Percentiles rank a stretch among this genome's conserved stretches.
These are phyloP conservation scores for Moesziomyces antarcticus DNA, from an alignment of 1,284 basidiomycete species.

Conservation along the genomic window DNA sequence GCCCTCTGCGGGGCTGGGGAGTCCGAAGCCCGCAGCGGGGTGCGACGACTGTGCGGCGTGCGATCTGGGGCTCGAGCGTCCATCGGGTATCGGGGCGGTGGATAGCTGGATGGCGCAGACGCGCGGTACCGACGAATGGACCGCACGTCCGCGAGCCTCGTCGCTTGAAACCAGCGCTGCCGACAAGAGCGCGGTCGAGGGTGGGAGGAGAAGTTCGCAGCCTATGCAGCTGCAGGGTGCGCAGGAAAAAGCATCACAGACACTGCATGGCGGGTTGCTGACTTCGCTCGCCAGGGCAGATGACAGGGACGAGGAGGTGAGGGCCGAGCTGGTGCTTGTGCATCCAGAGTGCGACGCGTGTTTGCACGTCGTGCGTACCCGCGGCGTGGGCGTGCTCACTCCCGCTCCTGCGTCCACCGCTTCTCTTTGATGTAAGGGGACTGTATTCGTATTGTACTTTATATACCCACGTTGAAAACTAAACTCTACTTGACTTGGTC, in stretches of 20 bases:
- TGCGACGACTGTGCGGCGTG: constrained; percentile 57
- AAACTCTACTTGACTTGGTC: too few relatives aligned
- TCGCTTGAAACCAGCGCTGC: constrained; percentile 2
- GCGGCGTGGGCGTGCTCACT: constrained; percentile 43
- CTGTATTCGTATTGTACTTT: too few relatives aligned
- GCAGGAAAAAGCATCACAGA: neutral
- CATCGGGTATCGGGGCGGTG: constrained; percentile 49
- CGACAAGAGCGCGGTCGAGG: too few relatives aligned
- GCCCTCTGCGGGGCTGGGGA: constrained; percentile 6
- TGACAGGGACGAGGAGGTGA: constrained; percentile 8
- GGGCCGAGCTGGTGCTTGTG: constrained; percentile 38
- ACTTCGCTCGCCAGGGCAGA: constrained; percentile 4
- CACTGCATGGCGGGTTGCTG: constrained; percentile 34
- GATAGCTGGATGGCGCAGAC: constrained; percentile 47
- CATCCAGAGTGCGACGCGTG: constrained; percentile 39
- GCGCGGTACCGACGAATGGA: constrained; percentile 2
- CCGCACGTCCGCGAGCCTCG: neutral
- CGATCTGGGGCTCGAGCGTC: constrained; percentile 49
- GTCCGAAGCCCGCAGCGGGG: constrained; percentile 1
- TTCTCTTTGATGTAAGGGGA: neutral
- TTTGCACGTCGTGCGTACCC: constrained; percentile 25
- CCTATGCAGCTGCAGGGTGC: too few relatives aligned
- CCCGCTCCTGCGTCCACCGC: neutral
- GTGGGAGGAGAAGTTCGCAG: neutral
- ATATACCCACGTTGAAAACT: neutral